Conservation (phyloP, 2,329 filamentous ascomycete genomes). For the Rhinocladiella similis region DNA sequence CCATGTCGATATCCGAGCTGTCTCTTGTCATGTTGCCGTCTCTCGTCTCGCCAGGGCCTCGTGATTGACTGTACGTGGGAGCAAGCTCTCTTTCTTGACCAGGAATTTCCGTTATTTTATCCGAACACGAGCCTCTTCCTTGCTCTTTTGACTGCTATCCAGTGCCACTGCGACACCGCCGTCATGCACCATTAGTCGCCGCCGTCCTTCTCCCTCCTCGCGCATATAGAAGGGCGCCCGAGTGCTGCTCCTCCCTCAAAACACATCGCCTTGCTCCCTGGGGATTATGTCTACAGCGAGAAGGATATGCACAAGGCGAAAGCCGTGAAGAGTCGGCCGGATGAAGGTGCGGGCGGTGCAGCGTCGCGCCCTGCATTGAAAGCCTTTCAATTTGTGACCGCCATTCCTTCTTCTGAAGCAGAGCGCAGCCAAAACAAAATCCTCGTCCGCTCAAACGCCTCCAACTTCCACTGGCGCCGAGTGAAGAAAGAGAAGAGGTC, state of each 20-base stretch:
- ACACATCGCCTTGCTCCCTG: neutral
- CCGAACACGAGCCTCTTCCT: neutral
- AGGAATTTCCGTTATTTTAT: neutral
- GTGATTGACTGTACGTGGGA: neutral
- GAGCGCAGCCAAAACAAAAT: constrained; percentile 26
- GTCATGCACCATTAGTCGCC: neutral
- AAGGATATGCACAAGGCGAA: constrained; percentile 26
- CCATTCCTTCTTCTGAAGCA: constrained; percentile 21
- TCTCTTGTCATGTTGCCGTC: neutral
- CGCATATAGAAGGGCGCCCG: too few species aligned
- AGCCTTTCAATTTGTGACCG: constrained; percentile 26
- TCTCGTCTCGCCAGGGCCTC: neutral
- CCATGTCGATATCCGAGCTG: neutral
- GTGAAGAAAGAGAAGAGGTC: constrained; percentile 15
- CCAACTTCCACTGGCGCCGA: constrained; percentile 32
- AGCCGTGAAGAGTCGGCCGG: constrained; percentile 22
- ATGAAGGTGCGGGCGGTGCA: constrained; percentile 17
- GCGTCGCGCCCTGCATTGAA: constrained; percentile 13
- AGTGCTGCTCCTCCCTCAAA: neutral
- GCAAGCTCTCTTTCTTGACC: neutral
- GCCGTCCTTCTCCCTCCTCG: neutral
- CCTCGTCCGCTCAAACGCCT: constrained; percentile 32
- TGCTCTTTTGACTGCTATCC: neutral
- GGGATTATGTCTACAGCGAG: constrained; percentile 21
- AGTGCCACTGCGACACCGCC: neutral